Evolutionary conservation across 805 yeast species (phyloP).

Genomic region (Kuraishia hungarica): DNA sequence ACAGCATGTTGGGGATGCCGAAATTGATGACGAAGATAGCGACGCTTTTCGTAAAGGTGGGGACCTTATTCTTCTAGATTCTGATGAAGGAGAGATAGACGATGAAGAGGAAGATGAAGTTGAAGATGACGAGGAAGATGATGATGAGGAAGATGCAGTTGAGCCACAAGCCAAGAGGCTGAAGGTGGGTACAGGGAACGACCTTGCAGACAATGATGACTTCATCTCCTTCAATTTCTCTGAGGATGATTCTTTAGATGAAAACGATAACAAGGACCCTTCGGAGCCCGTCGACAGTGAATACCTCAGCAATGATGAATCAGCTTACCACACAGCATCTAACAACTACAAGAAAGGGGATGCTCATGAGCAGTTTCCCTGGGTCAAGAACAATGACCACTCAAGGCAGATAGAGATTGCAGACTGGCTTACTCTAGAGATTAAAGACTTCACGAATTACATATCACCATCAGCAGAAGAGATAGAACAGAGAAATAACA

Average conservation of each 20-base stretch:
- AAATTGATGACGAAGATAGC: background rate
- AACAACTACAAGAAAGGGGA: conserved; percentile 16
- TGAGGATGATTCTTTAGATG: conserved; percentile 23
- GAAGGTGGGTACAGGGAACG: conserved; percentile 16
- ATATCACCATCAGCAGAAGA: conserved; percentile 79
- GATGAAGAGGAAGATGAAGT: background rate
- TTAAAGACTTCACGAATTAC: conserved; percentile 75
- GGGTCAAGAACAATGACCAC: conserved; percentile 76
- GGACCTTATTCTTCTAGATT: background rate
- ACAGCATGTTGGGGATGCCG: background rate
- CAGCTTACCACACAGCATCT: conserved; percentile 18
- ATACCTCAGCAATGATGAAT: conserved; percentile 36
- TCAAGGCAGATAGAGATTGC: conserved; percentile 69
- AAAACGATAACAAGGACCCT: conserved; percentile 13
- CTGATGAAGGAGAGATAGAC: background rate
- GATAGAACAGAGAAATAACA: conserved; percentile 53
- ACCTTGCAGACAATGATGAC: conserved; percentile 36
- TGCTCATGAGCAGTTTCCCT: conserved; percentile 43
- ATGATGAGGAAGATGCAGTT: background rate
- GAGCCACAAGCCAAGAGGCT: background rate
- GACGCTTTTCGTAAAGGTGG: background rate
- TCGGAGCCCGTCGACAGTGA: conserved; percentile 27
- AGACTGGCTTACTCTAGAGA: conserved; percentile 82
- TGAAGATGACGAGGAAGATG: background rate
- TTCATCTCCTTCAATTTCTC: conserved; percentile 48